Conservation (phyloP, 2,329 filamentous ascomycete species). For the Colletotrichum kahawae region DNA sequence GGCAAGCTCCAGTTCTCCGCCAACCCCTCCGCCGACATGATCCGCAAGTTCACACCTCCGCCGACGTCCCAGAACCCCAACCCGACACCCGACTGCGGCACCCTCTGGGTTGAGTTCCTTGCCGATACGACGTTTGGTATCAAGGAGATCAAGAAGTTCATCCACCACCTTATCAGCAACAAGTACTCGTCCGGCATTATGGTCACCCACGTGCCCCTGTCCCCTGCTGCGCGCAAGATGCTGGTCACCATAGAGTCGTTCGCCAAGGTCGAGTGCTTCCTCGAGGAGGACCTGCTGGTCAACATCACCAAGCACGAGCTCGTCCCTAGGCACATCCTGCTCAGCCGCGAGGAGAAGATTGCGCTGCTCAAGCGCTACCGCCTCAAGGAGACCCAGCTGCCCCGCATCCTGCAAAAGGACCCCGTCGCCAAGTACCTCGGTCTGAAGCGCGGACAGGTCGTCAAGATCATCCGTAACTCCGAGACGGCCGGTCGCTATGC, state of each 20-base stretch:
- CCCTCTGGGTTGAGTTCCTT: constrained; percentile 93
- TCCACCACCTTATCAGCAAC: constrained; percentile 78
- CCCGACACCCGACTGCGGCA: constrained; percentile 78
- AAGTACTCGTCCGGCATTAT: constrained; percentile 91
- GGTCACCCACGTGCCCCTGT: constrained; percentile 82
- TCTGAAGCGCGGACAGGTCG: constrained; percentile 88
- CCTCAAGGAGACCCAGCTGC: constrained; percentile 96
- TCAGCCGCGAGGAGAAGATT: constrained; percentile 88
- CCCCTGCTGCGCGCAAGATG: constrained; percentile 85
- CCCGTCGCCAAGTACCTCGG: constrained; percentile 93
- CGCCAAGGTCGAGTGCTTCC: constrained; percentile 90
- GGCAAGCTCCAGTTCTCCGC: constrained; percentile 87
- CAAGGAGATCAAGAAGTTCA: constrained; percentile 90
- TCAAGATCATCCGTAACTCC: constrained; percentile 96
- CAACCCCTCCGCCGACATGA: constrained; percentile 82
- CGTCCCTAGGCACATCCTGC: constrained; percentile 89
- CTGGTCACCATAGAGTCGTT: constrained; percentile 77
- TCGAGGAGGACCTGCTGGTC: constrained; percentile 93
- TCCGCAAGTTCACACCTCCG: constrained; percentile 79
- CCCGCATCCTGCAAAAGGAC: constrained; percentile 88
- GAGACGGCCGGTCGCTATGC: constrained; percentile 97
- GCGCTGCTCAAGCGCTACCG: constrained; percentile 88
- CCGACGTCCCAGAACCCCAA: constrained; percentile 72
- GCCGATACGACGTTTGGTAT: constrained; percentile 81
- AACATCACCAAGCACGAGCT: constrained; percentile 99